phyloP scores from a whole-genome alignment of 2,329 filamentous ascomycete genomes.

The Apiospora marii region DNA sequence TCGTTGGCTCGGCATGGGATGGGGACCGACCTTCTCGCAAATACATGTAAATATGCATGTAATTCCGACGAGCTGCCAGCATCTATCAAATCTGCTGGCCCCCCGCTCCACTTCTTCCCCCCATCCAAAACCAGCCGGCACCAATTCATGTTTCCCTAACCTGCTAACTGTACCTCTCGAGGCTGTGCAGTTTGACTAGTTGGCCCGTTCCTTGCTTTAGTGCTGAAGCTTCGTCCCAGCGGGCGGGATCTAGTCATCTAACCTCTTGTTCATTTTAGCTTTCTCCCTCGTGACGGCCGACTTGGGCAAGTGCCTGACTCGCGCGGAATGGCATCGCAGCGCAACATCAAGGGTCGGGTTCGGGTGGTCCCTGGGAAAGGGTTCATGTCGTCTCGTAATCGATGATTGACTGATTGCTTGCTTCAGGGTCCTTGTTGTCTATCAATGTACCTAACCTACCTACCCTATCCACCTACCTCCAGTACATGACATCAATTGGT shows the following conservation, averaged over 20 bases:
- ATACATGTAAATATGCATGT: background rate
- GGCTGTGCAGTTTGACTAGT: conserved; percentile 17
- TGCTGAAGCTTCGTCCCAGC: conserved; percentile 3
- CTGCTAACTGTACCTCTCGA: background rate
- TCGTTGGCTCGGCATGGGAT: background rate
- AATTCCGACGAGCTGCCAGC: background rate
- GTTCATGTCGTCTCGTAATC: conserved; percentile 9
- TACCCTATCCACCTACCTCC: background rate
- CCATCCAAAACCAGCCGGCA: background rate
- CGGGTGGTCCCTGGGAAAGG: background rate
- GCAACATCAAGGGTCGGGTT: conserved; percentile 9
- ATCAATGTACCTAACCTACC: background rate
- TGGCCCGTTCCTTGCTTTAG: conserved; percentile 13
- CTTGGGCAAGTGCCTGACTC: background rate
- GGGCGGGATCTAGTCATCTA: conserved; percentile 17
- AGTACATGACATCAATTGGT: background rate
- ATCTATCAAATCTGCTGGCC: background rate
- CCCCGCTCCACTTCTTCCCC: background rate
- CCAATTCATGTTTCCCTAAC: conserved; percentile 3
- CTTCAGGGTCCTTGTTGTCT: background rate
- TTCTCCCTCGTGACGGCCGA: background rate
- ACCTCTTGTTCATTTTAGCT: conserved; percentile 1
- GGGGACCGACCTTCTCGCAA: background rate
- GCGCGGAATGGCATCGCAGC: background rate
- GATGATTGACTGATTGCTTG: background rate